Base-by-base conservation (phyloP, 2,329 filamentous ascomycete genomes). In the Ophiostoma quercus region DNA sequence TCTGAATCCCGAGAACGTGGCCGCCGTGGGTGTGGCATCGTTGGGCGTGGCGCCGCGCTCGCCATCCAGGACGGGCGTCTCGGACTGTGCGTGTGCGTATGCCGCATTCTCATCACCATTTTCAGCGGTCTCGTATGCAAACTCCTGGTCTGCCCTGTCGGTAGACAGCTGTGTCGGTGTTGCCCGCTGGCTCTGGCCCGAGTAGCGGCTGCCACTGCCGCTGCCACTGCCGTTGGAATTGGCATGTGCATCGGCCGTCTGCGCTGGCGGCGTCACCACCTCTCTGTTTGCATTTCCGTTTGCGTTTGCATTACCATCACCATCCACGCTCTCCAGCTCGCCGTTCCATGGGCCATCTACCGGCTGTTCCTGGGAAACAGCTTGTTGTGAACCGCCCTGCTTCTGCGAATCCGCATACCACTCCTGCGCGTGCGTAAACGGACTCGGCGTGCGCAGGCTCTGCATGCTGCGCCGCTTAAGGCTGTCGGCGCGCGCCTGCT, bases 401-500 rank as follows among this genome's bases (percentile, higher is more conserved):
- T 67, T 43, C 14, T 39, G 22, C 9, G 78, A 71, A 39, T 79
- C 79, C 0, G 78, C 77, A 72, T 83, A 82, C 82, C 82, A 84
- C 70, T 85, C 77, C 39, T 78, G 82, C 2, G 92, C 86, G 74
- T 92, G 87, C 0, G 90, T 94, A 76, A 96, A 91, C 0, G 92
- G 92, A 75, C 90, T 95, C 0, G 89, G 88, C 1, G 88, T 90
- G 51, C 91, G 86, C 71, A 94, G 79, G 75, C 86, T 93, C 74
- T 92, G 89, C 68, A 94, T 78, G 77, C 92, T 96, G 69, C 89
- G 86, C 67, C 93, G 86, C 75, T 91, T 89, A 75, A 96, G 79
- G 74, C 86, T 92, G 74, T 96, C 93, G 71, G 90, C 91, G 25
- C 90, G 87, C 0, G 92, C 90, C 74, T 92, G 89, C 72, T 93